phyloP scores from a whole-genome alignment of 768 basidiomycete species.

The Boletus fagicola region DNA sequence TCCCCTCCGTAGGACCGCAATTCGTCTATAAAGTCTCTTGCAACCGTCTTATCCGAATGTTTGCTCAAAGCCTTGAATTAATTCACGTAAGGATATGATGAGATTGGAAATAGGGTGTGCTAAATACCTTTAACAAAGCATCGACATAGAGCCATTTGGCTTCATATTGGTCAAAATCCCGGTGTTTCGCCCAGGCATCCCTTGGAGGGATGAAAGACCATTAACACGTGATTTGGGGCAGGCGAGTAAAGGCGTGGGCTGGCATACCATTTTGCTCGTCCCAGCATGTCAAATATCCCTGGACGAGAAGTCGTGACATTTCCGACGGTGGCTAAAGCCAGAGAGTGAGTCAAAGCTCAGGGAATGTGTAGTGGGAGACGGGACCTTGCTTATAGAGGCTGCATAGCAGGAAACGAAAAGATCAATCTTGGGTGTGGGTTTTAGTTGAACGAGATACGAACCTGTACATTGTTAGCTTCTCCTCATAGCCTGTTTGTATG shows the following conservation, averaged over 20 bases:
- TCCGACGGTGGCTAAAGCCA: conserved; percentile 73
- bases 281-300: conserved; percentile 87
- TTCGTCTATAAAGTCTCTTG: conserved; percentile 72
- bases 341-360: conserved; percentile 2
- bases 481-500: conserved; percentile 94
- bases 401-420: background rate
- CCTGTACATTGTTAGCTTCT: conserved; percentile 94
- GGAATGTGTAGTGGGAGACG: background rate
- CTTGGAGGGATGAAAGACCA: conserved; percentile 36
- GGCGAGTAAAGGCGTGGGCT: background rate
- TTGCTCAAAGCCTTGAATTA: conserved; percentile 63
- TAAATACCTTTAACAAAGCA: conserved; percentile 71
- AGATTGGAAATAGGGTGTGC: background rate
- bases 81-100: background rate
- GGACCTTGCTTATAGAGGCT: conserved; percentile 94
- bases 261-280: conserved; percentile 85
- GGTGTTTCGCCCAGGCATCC: conserved; percentile 96
- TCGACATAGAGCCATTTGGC: conserved; percentile 92
- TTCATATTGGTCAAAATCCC: conserved; percentile 71
- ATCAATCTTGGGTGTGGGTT: conserved; percentile 6
- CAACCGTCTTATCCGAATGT: conserved; percentile 81
- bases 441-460: conserved; percentile 30
- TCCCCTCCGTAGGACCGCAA: conserved; percentile 74
- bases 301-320: conserved; percentile 80
- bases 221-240: conserved; percentile 23